Evolutionary conservation across 164 flowering plant species (phyloP).

Genomic region (Platanus orientalis): DNA sequence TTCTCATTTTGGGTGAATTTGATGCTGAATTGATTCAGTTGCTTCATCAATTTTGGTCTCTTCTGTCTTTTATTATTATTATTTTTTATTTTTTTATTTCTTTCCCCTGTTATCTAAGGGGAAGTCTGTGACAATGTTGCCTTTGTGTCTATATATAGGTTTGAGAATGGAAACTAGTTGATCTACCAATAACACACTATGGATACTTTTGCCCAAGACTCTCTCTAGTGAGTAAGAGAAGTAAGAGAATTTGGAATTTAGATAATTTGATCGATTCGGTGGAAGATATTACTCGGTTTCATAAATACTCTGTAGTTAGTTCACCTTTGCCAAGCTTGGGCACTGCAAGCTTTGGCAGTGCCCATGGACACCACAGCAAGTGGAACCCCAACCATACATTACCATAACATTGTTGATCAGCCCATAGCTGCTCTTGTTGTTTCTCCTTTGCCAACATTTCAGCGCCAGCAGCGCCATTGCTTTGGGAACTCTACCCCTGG

Average conservation of each 20-base stretch:
- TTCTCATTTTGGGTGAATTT: too few relatives aligned
- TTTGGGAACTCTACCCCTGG: slow-evolving; percentile 75
- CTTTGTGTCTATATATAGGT: slow-evolving; percentile 28
- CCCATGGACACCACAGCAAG: slow-evolving; percentile 98
- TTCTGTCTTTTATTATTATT: too few relatives aligned
- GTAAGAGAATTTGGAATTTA: neutral
- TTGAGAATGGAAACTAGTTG: slow-evolving; percentile 33
- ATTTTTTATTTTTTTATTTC: too few relatives aligned
- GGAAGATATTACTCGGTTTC: slow-evolving; percentile 14
- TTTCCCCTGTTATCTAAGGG: too few relatives aligned
- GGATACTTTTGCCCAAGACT: slow-evolving; percentile 6
- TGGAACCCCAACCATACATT: slow-evolving; percentile 63
- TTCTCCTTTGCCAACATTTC: slow-evolving; percentile 46
- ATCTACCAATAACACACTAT: slow-evolving; percentile 27
- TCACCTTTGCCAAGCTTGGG: slow-evolving; percentile 27
- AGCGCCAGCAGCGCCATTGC: slow-evolving; percentile 72
- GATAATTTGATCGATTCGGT: neutral
- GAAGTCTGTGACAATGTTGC: too few relatives aligned
- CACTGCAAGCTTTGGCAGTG: slow-evolving; percentile 69
- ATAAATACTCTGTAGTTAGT: slow-evolving; percentile 15
- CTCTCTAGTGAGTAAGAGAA: neutral
- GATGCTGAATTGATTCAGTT: too few relatives aligned
- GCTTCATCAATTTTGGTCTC: too few relatives aligned
- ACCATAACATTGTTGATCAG: slow-evolving; percentile 72
- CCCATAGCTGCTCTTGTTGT: slow-evolving; percentile 48